Base-by-base conservation (phyloP, 768 basidiomycete genomes). In the Russula lepida region DNA sequence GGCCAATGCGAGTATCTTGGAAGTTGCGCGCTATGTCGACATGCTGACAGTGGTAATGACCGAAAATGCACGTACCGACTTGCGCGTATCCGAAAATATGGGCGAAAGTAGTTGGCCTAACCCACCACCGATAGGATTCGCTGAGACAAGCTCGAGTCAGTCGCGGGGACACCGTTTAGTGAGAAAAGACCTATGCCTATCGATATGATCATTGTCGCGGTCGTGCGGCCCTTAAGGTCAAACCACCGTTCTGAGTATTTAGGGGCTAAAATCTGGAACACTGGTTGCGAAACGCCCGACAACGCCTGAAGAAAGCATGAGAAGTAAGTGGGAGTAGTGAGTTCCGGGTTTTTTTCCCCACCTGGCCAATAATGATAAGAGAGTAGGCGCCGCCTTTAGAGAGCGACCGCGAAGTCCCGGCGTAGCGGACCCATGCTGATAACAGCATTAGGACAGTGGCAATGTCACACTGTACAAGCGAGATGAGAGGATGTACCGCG, bases 221-320 rank as follows among this genome's bases (percentile, higher is more conserved):
- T 92, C 2, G 87, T 91, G 44, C 91, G 78, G 15, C 85, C 83
- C 60, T 80, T 76, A 50, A 91, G 72, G 62, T 87, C 83, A 67
- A 93, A 93, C 91, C 91, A 93, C 33, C 74, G 81, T 69, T 93
- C 88, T 0, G 90, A 91, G 71, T 86, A 93, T 55, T 81, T 84
- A 1, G 91, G 88, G 6, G 86, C 87, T 9, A 92, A 73, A 27
- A 92, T 80, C 72, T 89, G 89, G 71, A 83, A 92, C 15, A 85
- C 74, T 3, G 89, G 84, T 68, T 89, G 86, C 2, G 87, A 76
- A 49, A 89, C 71, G 1, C 81, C 81, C 7, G 81, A 77, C 43
- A 91, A 77, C 17, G 84, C 65, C 88, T 90, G n/a, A 59, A 41
- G 23, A 44, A 46, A 41, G 28, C 12, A 49, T 58, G 30, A 57